These are phyloP conservation scores for Porosira glacialis DNA, from an alignment of 352 stramenopile species.

Conservation along the genomic window DNA sequence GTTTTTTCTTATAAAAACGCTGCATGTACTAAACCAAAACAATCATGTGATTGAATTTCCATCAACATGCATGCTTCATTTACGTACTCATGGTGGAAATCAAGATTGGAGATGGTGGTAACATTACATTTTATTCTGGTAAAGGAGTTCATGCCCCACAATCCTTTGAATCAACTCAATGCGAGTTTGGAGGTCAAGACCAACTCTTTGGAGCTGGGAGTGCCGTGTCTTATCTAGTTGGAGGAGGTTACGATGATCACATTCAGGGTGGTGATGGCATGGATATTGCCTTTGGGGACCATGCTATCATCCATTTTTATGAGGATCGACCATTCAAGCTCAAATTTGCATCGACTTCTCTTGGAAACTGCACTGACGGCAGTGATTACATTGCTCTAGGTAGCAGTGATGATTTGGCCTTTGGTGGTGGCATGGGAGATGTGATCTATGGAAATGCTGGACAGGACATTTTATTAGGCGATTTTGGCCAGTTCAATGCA, in stretches of 20 bases:
- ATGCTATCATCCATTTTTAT: constrained; percentile 33
- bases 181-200: background rate
- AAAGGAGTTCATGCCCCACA: background rate
- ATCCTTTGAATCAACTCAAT: background rate
- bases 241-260: constrained; percentile 16
- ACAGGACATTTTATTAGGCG: constrained; percentile 32
- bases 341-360: constrained; percentile 14
- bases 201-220: background rate
- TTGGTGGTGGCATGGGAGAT: constrained; percentile 23
- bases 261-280: constrained; percentile 30
- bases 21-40: no score
- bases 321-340: constrained; percentile 21
- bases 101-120: no score
- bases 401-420: constrained; percentile 35
- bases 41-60: no score
- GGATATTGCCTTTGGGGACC: constrained; percentile 48
- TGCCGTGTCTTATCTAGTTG: background rate
- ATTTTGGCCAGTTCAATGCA: constrained; percentile 36
- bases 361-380: constrained; percentile 22
- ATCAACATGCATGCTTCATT: no score
- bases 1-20: no score
- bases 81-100: no score
- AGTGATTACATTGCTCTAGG: constrained; percentile 37
- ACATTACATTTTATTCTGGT: no score
- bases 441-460: constrained; percentile 33